Evolutionary conservation across 495 filamentous ascomycete species (phyloP).

Genomic region (Astrocystis sublimbata): DNA sequence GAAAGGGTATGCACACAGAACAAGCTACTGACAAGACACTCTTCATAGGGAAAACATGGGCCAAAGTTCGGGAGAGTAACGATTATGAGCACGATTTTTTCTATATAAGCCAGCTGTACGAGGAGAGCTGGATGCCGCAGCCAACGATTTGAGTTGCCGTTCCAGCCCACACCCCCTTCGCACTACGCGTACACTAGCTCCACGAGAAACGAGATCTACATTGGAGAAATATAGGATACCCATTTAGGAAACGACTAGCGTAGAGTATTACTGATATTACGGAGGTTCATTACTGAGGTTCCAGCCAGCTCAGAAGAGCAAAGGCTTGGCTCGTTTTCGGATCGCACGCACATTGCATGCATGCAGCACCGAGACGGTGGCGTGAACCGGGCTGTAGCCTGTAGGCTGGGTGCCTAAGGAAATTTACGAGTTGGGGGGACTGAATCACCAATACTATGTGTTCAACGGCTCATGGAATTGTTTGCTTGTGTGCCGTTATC

Average conservation of each 20-base stretch:
- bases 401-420: not conserved
- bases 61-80: constrained; percentile 35
- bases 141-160: constrained; percentile 34
- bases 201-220: constrained; percentile 10
- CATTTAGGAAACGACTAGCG: constrained; percentile 10
- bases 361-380: constrained; percentile 7
- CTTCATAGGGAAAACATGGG: constrained; percentile 41
- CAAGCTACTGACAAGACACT: constrained; percentile 7
- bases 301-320: constrained; percentile 11
- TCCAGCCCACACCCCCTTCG: not conserved
- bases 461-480: constrained; percentile 5
- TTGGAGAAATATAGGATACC: constrained; percentile 8
- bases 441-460: not conserved
- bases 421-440: constrained; percentile 3
- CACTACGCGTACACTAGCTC: not conserved
- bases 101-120: constrained; percentile 54
- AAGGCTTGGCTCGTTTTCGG: not conserved
- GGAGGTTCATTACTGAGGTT: too few species aligned
- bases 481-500: constrained; percentile 7
- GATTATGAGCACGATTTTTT: constrained; percentile 52
- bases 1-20: not conserved
- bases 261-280: not conserved
- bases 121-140: constrained; percentile 52
- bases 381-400: not conserved
- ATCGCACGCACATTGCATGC: constrained; percentile 11